Base-by-base conservation (phyloP, 352 stramenopile genomes). In the Elongisporangium anandrum region DNA sequence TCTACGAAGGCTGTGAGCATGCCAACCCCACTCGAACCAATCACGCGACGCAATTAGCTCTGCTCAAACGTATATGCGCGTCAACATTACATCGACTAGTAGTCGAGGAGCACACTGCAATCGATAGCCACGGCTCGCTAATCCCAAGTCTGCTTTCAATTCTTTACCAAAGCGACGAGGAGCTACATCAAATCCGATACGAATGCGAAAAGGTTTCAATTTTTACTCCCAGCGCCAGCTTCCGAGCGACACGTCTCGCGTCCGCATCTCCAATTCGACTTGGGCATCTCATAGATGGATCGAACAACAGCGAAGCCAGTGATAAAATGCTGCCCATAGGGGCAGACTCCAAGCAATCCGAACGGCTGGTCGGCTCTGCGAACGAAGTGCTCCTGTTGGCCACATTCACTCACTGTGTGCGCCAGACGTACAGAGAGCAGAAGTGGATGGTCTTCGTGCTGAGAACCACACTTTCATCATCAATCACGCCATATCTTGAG, bases 371-470 rank as follows among this genome's bases (percentile, higher is more conserved):
- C 29, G 9, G 5, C 29, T 15, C 29, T 41, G 29, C 29, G 29
- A 41, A 15, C 9, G 29, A 41, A 4, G 29, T 41, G 9, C 9
- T 41, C 29, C 29, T 8, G 13, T 8, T 69, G 20, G 34, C 50
- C 9, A 71, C 66, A 0, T 72, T 61, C 0, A 81, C 69, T 16
- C 69, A 77, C 19, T 92, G 79, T 34, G 68, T 88, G 9, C 72
- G 75, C 16, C 76, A 88, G 51, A 81, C 60, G 2, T 88, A 77
- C 19, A 72, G 76, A 20, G 77, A 88, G 23, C 72, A 82, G 15
- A 88, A 85, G 41, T 92, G 82, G 82, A 84, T 75, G 61, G 66
- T 86, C 26, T 88, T 85, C 50, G 61, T 88, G 45, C 66, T 92
- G 24, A 88, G 88, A 53, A 83, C 82, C 16, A 81, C 75, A 34